A percentile compares a stretch with the other conserved stretches of the same genome.
These are phyloP conservation scores for Rosa rugosa DNA, from an alignment of 306 rosid species.

Conservation along the genomic window DNA sequence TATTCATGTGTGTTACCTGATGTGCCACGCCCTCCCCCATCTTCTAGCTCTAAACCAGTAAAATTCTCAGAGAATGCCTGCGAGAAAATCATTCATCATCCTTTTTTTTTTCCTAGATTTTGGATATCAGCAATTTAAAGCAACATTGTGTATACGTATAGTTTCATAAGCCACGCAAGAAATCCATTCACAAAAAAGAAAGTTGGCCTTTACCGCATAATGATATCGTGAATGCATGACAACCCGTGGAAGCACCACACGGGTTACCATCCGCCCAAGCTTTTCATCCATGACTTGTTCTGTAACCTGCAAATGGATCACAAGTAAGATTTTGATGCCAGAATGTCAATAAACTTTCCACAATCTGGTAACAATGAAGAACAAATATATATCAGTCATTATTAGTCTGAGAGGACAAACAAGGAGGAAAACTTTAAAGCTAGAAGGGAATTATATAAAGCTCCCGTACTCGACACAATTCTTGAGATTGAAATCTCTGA, in stretches of 20 bases:
- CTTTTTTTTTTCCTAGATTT: constrained; percentile 12
- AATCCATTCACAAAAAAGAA: neutral
- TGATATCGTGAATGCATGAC: constrained; percentile 95
- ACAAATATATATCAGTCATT: neutral
- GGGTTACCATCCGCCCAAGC: constrained; percentile 85
- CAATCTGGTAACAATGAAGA: neutral
- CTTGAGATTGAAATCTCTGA: neutral
- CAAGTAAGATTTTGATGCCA: constrained; percentile 18
- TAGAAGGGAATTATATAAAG: neutral
- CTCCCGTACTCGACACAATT: too few relatives aligned
- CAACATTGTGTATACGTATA: neutral
- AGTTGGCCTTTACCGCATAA: constrained; percentile 59
- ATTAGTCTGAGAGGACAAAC: neutral
- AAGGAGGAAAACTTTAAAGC: neutral
- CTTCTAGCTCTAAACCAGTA: constrained; percentile 97
- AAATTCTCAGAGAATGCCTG: constrained; percentile 91
- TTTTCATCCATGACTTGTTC: constrained; percentile 88
- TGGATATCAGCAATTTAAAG: neutral
- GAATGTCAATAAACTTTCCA: constrained; percentile 6
- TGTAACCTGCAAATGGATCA: constrained; percentile 61
- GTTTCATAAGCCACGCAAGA: neutral
- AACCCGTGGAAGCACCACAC: constrained; percentile 97
- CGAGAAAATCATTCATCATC: constrained; percentile 31
- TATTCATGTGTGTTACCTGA: constrained; percentile 54
- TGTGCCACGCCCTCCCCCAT: constrained; percentile 99